Conservation (phyloP, 345 rosid genomes). For the Lenwebbia sp. region DNA sequence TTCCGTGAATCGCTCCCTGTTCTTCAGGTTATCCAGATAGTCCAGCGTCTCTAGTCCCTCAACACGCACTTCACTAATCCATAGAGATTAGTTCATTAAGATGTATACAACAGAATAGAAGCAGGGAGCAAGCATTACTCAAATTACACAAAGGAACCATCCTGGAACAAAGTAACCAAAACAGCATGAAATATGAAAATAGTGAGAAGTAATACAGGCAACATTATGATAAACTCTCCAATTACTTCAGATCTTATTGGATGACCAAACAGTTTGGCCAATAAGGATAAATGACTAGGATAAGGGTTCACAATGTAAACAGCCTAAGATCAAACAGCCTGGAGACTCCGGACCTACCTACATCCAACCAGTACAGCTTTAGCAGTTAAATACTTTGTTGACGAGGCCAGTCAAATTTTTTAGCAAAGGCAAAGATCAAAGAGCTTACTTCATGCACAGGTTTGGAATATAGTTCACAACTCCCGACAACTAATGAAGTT, state of each 20-base stretch:
- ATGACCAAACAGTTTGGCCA: background rate
- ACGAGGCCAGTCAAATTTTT: background rate
- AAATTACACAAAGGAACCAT: background rate
- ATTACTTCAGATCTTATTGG: background rate
- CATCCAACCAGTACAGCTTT: background rate
- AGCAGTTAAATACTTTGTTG: background rate
- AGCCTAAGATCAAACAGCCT: background rate
- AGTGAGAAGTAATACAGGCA: background rate
- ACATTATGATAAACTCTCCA: background rate
- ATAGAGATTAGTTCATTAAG: background rate
- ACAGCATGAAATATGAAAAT: background rate
- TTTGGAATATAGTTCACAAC: background rate
- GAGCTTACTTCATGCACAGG: background rate
- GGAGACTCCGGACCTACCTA: background rate
- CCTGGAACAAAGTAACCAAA: background rate
- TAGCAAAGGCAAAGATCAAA: background rate
- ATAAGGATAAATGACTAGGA: background rate
- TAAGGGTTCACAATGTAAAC: background rate
- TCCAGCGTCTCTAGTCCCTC: constrained; percentile 61
- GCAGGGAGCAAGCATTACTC: background rate
- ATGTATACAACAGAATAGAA: background rate
- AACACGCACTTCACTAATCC: constrained; percentile 53
- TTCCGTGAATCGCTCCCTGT: constrained; percentile 46
- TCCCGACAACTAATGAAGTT: background rate
- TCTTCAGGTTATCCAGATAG: constrained; percentile 42